These are phyloP conservation scores for Vanderwaltozyma verrucispora DNA, from an alignment of 805 yeast genomes.

Conservation along the genomic window DNA sequence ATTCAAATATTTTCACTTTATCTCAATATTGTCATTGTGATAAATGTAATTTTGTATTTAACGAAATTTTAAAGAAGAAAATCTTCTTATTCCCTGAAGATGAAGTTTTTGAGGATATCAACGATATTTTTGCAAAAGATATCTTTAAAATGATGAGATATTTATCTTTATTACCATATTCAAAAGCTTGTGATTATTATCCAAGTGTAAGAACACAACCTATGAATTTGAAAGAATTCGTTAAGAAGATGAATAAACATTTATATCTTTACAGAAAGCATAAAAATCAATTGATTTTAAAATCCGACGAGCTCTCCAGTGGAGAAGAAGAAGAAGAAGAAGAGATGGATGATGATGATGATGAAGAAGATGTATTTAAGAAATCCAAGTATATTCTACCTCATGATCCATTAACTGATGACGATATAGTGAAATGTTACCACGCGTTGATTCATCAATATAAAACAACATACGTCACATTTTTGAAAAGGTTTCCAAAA, in stretches of 20 bases:
- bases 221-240: constrained; percentile 27
- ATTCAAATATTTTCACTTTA: constrained; percentile 16
- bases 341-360: constrained; percentile 1
- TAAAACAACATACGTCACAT: constrained; percentile 27
- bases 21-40: constrained; percentile 26
- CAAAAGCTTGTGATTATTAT: constrained; percentile 34
- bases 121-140: constrained; percentile 27
- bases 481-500: constrained; percentile 26
- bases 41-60: constrained; percentile 22
- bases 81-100: constrained; percentile 26
- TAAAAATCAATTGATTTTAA: constrained; percentile 13
- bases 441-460: constrained; percentile 32
- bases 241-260: constrained; percentile 18
- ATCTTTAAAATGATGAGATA: constrained; percentile 30
- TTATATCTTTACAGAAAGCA: constrained; percentile 17
- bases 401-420: constrained; percentile 22
- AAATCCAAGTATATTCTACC: no score
- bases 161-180: constrained; percentile 31
- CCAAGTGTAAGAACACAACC: constrained; percentile 36
- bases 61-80: constrained; percentile 27
- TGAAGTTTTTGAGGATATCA: constrained; percentile 16
- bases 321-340: constrained; percentile 3
- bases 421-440: constrained; percentile 28
- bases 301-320: background rate
- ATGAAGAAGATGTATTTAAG: constrained; percentile 7